These are phyloP conservation scores for Glycine latifolia DNA, from an alignment of 306 rosid species.

Conservation along the genomic window DNA sequence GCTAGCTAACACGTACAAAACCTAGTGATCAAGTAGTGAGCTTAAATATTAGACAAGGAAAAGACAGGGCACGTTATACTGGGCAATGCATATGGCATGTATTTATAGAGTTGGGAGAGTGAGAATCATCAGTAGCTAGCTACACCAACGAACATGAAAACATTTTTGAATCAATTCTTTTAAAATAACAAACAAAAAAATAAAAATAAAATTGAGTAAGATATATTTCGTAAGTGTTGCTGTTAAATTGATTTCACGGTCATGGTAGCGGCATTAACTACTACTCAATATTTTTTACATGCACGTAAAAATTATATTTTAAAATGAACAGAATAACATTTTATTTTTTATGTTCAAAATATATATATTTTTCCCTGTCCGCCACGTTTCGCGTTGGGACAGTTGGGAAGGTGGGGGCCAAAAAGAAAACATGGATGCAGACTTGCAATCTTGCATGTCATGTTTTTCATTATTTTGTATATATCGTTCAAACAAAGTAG, in stretches of 20 bases:
- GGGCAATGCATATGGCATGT: not conserved
- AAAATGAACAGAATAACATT: too few relatives aligned
- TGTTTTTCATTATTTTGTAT: not conserved
- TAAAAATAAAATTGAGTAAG: not conserved
- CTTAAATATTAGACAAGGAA: not conserved
- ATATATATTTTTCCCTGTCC: too few relatives aligned
- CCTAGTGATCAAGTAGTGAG: not conserved
- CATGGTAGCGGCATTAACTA: too few relatives aligned
- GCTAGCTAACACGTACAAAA: not conserved
- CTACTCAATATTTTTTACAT: too few relatives aligned
- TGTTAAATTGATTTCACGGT: not conserved
- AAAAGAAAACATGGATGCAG: not conserved
- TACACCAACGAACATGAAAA: not conserved
- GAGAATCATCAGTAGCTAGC: not conserved
- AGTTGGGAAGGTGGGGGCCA: too few relatives aligned
- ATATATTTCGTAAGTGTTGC: not conserved
- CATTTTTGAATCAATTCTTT: not conserved
- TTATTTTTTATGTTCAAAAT: too few relatives aligned
- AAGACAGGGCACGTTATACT: not conserved
- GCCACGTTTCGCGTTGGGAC: too few relatives aligned
- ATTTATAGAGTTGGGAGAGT: slow-evolving; percentile 30
- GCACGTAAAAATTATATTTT: too few relatives aligned
- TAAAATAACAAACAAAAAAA: not conserved
- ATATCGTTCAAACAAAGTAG: not conserved
- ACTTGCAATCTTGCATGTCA: too few relatives aligned